Evolutionary conservation across 306 rosid species (phyloP), one percentile per base, ranked within the genome.

Genomic region (Luffa acutangula): DNA sequence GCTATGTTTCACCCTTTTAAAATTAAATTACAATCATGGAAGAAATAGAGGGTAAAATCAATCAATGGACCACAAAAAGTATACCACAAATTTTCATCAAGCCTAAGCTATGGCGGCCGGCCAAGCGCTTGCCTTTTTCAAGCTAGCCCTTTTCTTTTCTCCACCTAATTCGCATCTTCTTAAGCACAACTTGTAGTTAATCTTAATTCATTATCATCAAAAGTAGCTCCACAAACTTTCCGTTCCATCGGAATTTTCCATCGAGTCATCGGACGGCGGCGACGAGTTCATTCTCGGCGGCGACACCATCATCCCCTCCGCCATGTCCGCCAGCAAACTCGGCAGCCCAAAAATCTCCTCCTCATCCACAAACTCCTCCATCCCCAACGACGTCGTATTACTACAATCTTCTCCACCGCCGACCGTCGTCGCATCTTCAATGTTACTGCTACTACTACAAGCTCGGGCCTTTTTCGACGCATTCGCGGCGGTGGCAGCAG

Each of bases 301-400:
- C 9, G 98, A 87, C 43, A 95, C 78, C 65, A 95, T 78, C 98
- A 95, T 91, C 83, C 97, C 98, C 83, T 85, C 92, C 3, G 98
- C 98, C 98, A 95, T 95, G 11, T 93, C 95, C 12, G 79, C 83
- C 75, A 95, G 74, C 84, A 95, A 88, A 87, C 84, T 85, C n/a
- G 98, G 97, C 98, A 91, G 90, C 3, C 85, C 82, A 52, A 92
- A 95, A 34, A 95, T 81, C 42, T 90, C 97, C 51, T 95, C 98
- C 83, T 95, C 98, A 48, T 92, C 98, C 46, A 92, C 13, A 48
- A 87, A 93, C 66, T 88, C 86, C 14, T 39, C 75, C 3, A 13
- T 7, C 2, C 34, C 2, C 13, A 2, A 12, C 62, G 25, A 41
- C 49, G 0, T 53, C 12, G 53, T 42, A 18, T 33, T 7, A 4